Percentiles rank a stretch among this genome's conserved stretches.
Evolutionary conservation across 768 basidiomycete genomes (phyloP).

Genomic region (Phaeolepiota aurea): DNA sequence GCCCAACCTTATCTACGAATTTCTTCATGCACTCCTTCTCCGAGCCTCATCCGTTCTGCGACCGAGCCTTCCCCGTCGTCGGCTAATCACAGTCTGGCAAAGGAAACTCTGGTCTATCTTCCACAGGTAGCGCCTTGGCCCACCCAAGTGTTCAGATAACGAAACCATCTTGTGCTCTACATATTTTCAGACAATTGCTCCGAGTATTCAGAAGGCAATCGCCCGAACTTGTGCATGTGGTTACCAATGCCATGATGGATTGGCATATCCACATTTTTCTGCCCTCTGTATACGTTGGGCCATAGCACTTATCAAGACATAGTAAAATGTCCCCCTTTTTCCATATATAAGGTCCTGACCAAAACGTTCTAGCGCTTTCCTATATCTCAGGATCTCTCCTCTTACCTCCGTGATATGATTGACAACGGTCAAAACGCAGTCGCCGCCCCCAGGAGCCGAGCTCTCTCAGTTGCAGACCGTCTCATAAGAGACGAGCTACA

Average conservation of each 20-base stretch:
- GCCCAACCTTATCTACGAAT: neutral
- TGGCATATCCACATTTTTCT: neutral
- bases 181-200: constrained; percentile 9
- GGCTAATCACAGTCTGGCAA: constrained; percentile 10
- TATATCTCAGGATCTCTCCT: too few relatives aligned
- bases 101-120: constrained; percentile 13
- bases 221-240: constrained; percentile 15
- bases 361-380: neutral
- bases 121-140: neutral
- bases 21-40: constrained; percentile 9
- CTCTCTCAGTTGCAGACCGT: constrained; percentile 21
- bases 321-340: neutral
- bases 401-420: too few relatives aligned
- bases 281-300: too few relatives aligned
- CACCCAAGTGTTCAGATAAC: neutral
- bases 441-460: constrained; percentile 3
- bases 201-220: constrained; percentile 14
- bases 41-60: constrained; percentile 14
- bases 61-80: constrained; percentile 11
- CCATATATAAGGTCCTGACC: neutral
- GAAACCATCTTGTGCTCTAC: neutral
- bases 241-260: neutral
- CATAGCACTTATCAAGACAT: too few relatives aligned
- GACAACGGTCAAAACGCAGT: constrained; percentile 2
- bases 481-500: constrained; percentile 24